Evolutionary conservation across 1,284 basidiomycete species (phyloP), one percentile per base, ranked within the genome.

Genomic region (Phylloporus sp.): DNA sequence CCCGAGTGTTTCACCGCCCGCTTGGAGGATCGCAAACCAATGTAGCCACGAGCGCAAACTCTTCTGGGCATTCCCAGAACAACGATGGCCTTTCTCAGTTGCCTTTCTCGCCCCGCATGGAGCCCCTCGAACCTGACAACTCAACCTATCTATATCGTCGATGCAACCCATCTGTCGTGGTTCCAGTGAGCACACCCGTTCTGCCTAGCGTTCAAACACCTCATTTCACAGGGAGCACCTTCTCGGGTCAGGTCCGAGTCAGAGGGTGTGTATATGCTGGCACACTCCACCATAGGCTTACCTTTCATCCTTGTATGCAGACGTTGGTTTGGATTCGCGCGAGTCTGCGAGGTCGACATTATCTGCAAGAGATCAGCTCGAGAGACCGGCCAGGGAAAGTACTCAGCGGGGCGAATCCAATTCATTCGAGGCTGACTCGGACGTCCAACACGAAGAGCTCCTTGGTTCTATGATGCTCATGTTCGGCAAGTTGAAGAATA

Each of bases 261-360:
- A 58, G 59, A 56, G 41, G 77, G 79, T 81, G 65, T 11, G 73
- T 77, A 63, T 76, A 75, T 77, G 70, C 75, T 63, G 57, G n/a
- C n/a, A n/a, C n/a, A n/a, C n/a, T n/a, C n/a, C n/a, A n/a, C n/a
- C n/a, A n/a, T n/a, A n/a, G n/a, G n/a, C n/a, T n/a, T n/a, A n/a
- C n/a, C n/a, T n/a, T n/a, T n/a, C n/a, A n/a, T n/a, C n/a, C n/a
- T n/a, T n/a, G n/a, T n/a, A n/a, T n/a, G n/a, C n/a, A n/a, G n/a
- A n/a, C n/a, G n/a, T n/a, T n/a, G n/a, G n/a, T n/a, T n/a, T n/a
- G n/a, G n/a, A n/a, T n/a, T n/a, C n/a, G n/a, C n/a, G n/a, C n/a
- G n/a, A n/a, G n/a, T n/a, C n/a, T n/a, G n/a, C n/a, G n/a, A n/a
- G 37, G 5, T 64, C 65, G 5, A 27, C 49, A 29, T n/a, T 64